Evolutionary conservation across 768 basidiomycete genomes (phyloP), one percentile per base, ranked within the genome.

Genomic region (Lactarius psammicola): DNA sequence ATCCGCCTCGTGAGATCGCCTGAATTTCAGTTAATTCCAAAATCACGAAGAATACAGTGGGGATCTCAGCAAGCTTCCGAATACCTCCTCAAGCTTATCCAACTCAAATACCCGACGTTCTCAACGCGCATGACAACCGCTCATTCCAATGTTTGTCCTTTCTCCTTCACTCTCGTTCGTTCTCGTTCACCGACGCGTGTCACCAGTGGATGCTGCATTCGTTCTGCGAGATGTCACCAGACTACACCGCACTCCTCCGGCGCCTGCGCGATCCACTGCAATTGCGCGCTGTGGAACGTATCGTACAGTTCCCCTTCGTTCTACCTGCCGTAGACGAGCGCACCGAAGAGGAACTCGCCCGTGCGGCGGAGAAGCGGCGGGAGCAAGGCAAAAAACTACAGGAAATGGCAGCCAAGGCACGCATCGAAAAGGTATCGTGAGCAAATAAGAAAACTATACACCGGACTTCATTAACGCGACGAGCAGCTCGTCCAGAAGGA

Each of bases 101-200:
- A 98, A 73, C 84, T 98, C 40, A 99, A 98, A 76, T 97, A 98
- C 74, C 90, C 96, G 31, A 89, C 82, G 55, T 98, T 98, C 75
- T 92, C 94, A 6, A 90, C 89, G 1, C 87, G 93, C 51, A 85
- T 98, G 13, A 90, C 90, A 0, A 73, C 84, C 18, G 73, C 80
- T 0, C 96, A 98, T 71, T 85, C 94, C 5, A 89, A 84, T 17
- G 94, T 95, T 74, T 65, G 82, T 77, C 4, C 51, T 57, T 10
- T 18, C 42, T 49, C 30, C 49, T 54, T 60, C 54, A 18, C 26
- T 40, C 34, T 34, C 13, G 4, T 54, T 18, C 10, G n/a, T n/a
- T n/a, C n/a, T 55, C 40, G 56, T 44, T 51, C 18, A 56, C 51
- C 49, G 31, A 58, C 57, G 18, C 61, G 36, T 33, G 20, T 57